Percentiles rank a stretch among this genome's conserved stretches.
Conservation (phyloP, 2,329 filamentous ascomycete species). For the Monilinia polystroma region DNA sequence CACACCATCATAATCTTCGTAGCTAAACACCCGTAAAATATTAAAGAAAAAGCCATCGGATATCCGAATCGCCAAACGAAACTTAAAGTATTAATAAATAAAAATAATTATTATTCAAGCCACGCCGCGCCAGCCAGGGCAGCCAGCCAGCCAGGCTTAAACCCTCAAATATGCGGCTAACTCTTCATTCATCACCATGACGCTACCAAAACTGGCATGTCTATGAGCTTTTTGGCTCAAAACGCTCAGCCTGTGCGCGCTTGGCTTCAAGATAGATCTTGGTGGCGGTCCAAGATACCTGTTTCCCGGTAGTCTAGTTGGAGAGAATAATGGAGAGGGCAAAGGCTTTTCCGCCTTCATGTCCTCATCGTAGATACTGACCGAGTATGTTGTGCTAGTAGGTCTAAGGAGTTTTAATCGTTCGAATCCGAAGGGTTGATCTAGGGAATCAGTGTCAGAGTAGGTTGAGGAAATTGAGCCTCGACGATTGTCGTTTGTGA, state of each 20-base stretch:
- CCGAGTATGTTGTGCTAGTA: conserved; percentile 29
- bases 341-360: background rate
- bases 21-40: background rate
- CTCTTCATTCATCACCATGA: conserved; percentile 8
- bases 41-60: conserved; percentile 8
- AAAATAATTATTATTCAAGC: too few relatives aligned
- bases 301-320: background rate
- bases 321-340: background rate
- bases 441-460: background rate
- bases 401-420: conserved; percentile 12
- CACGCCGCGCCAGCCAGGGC: background rate
- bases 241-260: background rate
- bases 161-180: conserved; percentile 9
- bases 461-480: conserved; percentile 2
- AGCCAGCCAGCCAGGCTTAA: background rate
- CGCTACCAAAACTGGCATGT: conserved; percentile 10
- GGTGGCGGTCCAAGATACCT: background rate
- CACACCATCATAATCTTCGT: background rate
- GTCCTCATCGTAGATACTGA: conserved; percentile 26
- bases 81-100: background rate
- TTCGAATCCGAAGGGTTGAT: background rate
- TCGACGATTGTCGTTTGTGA: background rate
- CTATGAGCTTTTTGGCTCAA: background rate
- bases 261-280: conserved; percentile 1
- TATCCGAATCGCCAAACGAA: conserved; percentile 5